Evolutionary conservation across 1,139 yeast genomes (phyloP).

Genomic region (Sugiyamaella pinicola): DNA sequence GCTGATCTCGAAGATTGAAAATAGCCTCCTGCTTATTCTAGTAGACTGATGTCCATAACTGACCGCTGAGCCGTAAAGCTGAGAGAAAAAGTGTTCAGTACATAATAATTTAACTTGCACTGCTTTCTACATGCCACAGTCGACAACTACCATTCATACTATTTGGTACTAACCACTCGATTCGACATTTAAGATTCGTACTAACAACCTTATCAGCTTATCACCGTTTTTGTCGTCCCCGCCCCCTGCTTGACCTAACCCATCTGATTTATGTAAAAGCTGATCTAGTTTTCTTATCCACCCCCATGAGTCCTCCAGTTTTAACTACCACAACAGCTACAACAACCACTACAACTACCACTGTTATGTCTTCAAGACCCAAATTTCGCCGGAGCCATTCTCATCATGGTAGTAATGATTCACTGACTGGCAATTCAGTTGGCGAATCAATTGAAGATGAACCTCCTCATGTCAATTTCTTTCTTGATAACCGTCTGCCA

Average conservation of each 20-base stretch:
- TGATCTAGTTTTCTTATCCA: background rate
- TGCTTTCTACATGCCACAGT: too few species aligned
- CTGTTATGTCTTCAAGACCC: constrained; percentile 15
- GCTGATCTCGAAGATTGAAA: too few species aligned
- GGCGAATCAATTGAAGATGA: constrained; percentile 27
- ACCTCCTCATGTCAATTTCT: constrained; percentile 32
- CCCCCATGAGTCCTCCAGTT: constrained; percentile 12
- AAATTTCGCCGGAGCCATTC: constrained; percentile 19
- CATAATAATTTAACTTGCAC: too few species aligned
- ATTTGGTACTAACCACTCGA: too few species aligned
- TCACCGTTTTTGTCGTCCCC: background rate
- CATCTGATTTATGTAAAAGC: constrained; percentile 4
- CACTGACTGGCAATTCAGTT: background rate
- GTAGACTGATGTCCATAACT: too few species aligned
- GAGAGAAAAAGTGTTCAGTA: too few species aligned
- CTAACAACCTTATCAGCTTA: background rate
- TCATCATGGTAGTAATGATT: constrained; percentile 13
- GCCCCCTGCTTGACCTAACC: constrained; percentile 8
- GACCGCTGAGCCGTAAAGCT: too few species aligned
- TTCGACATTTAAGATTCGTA: too few species aligned
- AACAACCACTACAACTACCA: constrained; percentile 2
- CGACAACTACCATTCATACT: background rate
- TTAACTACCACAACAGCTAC: constrained; percentile 5
- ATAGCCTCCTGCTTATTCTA: too few species aligned
- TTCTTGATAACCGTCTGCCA: constrained; percentile 74